phyloP scores from a whole-genome alignment of 1,284 basidiomycete species.

The Cryptococcus amylolentus region DNA sequence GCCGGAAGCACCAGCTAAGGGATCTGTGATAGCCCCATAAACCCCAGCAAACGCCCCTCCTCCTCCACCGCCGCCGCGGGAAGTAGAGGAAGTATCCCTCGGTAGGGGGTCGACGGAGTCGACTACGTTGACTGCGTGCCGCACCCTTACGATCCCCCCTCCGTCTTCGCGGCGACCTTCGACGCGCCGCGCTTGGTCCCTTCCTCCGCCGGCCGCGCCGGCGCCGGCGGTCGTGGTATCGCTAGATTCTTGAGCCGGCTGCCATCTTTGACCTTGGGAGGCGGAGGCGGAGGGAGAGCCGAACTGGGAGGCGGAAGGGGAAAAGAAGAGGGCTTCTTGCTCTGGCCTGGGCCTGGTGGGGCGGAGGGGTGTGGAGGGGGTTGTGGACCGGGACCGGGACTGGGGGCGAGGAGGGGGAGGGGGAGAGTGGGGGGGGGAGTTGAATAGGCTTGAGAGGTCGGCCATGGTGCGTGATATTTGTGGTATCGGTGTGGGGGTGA shows the following conservation, averaged over 20 bases:
- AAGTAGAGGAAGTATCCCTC: too few species aligned
- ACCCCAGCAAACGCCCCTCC: neutral
- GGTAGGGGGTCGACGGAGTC: too few species aligned
- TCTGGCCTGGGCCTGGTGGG: too few species aligned
- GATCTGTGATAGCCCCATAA: constrained; percentile 2
- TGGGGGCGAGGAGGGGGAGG: constrained; percentile 8
- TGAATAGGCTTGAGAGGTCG: constrained; percentile 29
- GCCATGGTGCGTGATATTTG: neutral
- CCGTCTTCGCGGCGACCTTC: neutral
- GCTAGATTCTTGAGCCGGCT: too few species aligned
- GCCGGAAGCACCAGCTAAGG: constrained; percentile 1
- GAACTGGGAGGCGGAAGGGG: constrained; percentile 19
- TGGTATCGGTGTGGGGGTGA: too few species aligned
- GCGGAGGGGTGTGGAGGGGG: constrained; percentile 3
- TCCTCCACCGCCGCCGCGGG: neutral
- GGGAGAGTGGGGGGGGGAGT: constrained; percentile 22
- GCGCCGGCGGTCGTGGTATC: too few species aligned
- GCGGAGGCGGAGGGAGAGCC: neutral
- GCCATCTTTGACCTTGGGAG: neutral
- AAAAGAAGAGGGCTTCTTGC: constrained; percentile 31
- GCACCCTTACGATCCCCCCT: neutral
- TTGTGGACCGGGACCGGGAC: neutral
- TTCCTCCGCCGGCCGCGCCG: neutral
- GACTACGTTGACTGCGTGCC: neutral
- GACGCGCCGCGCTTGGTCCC: neutral